phyloP scores from a whole-genome alignment of 352 stramenopile species.

The Plasmopara muralis region DNA sequence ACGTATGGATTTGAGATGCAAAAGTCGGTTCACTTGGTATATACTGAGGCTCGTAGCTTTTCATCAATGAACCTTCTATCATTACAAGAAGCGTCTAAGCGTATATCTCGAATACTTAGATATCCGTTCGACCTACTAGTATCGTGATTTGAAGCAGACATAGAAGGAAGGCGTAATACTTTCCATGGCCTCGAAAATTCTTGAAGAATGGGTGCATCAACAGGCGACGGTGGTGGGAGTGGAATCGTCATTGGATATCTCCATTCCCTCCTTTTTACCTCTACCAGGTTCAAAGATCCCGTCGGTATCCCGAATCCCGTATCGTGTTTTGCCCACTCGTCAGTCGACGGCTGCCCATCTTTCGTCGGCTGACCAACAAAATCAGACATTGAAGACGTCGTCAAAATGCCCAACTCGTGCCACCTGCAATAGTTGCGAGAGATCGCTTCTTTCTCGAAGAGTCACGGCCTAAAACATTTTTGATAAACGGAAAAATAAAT shows the following conservation, averaged over 20 bases:
- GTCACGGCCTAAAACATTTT: too few relatives aligned
- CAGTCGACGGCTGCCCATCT: slow-evolving; percentile 1
- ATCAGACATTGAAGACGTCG: not conserved
- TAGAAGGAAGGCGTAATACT: slow-evolving; percentile 22
- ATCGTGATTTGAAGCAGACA: not conserved
- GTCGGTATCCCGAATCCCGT: slow-evolving; percentile 19
- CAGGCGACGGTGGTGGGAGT: slow-evolving; percentile 13
- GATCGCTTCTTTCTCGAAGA: too few relatives aligned
- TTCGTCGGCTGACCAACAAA: slow-evolving; percentile 8
- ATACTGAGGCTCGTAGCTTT: slow-evolving; percentile 62
- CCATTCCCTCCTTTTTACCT: slow-evolving; percentile 17
- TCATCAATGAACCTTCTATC: slow-evolving; percentile 37
- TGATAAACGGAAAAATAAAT: too few relatives aligned
- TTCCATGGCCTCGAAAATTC: slow-evolving; percentile 35
- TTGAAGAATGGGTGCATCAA: slow-evolving; percentile 28
- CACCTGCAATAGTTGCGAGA: too few relatives aligned
- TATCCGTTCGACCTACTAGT: slow-evolving; percentile 4
- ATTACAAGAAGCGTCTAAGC: not conserved
- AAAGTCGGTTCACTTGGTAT: slow-evolving; percentile 36
- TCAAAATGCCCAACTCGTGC: too few relatives aligned
- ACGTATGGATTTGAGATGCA: slow-evolving; percentile 30
- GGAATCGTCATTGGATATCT: slow-evolving; percentile 17
- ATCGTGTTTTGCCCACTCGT: slow-evolving; percentile 6
- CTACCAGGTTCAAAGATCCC: slow-evolving; percentile 21
- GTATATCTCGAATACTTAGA: not conserved